Conservation (phyloP, 805 yeast genomes). For the Candida alai region DNA sequence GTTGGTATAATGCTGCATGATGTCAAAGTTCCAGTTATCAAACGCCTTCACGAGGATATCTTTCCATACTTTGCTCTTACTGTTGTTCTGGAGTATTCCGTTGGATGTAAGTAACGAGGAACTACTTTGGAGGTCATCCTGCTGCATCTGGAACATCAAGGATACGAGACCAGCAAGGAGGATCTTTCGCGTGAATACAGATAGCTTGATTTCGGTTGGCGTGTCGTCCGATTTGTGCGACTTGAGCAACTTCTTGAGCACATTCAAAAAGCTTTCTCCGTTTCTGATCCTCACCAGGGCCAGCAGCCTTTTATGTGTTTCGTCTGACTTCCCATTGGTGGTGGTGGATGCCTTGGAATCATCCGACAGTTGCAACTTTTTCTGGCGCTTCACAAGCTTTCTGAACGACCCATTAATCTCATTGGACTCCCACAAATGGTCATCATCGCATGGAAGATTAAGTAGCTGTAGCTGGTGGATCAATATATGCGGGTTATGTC, state of each 20-base stretch:
- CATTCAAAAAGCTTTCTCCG: slow-evolving; percentile 45
- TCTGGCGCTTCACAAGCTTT: slow-evolving; percentile 35
- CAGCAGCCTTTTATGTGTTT: slow-evolving; percentile 7
- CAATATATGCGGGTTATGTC: slow-evolving; percentile 54
- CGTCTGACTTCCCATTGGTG: slow-evolving; percentile 3
- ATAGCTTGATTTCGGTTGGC: slow-evolving; percentile 10
- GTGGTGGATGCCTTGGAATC: slow-evolving; percentile 4
- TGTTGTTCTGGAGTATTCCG: slow-evolving; percentile 7
- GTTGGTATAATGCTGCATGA: slow-evolving; percentile 4
- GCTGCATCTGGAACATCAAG: slow-evolving; percentile 28
- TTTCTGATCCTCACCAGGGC: slow-evolving; percentile 10
- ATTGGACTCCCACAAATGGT: slow-evolving; percentile 34
- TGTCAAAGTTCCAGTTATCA: slow-evolving; percentile 37
- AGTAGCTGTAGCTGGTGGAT: slow-evolving; percentile 38
- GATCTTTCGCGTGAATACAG: slow-evolving; percentile 62
- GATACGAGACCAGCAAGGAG: slow-evolving; percentile 25
- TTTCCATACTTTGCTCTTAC: slow-evolving; percentile 57
- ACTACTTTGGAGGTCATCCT: slow-evolving; percentile 41
- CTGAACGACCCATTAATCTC: slow-evolving; percentile 38
- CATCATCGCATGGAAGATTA: slow-evolving; percentile 40
- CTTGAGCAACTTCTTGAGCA: slow-evolving; percentile 55
- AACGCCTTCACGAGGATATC: slow-evolving; percentile 65
- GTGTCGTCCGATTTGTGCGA: slow-evolving; percentile 35
- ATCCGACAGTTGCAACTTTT: slow-evolving; percentile 18
- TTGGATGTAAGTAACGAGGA: slow-evolving; percentile 26